Percentiles rank a stretch among this genome's conserved stretches.
Evolutionary conservation across 2,329 filamentous ascomycete species (phyloP).

Genomic region (Pseudopyricularia cyperi): DNA sequence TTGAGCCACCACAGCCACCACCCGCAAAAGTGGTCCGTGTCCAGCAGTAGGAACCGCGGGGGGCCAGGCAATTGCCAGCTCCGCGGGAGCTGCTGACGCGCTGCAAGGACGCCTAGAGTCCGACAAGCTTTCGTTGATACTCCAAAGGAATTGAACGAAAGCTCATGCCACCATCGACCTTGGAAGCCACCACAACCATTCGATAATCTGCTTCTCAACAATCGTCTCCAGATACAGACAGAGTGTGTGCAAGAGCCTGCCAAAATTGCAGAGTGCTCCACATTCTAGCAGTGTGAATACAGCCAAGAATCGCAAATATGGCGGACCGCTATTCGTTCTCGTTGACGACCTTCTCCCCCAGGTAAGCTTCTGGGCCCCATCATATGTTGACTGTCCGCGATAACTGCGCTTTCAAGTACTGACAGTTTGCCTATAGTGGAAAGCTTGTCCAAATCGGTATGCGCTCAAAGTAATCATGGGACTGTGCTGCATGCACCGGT

Average conservation of each 20-base stretch:
- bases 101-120: too few species aligned
- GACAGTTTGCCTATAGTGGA: conserved; percentile 46
- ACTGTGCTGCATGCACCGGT: neutral
- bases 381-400: conserved; percentile 5
- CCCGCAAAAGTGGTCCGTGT: neutral
- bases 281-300: neutral
- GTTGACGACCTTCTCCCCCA: conserved; percentile 97
- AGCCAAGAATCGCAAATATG: conserved; percentile 41
- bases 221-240: neutral
- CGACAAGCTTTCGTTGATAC: too few species aligned
- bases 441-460: conserved; percentile 95
- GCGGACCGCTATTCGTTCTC: conserved; percentile 99
- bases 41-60: neutral
- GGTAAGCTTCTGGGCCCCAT: conserved; percentile 43
- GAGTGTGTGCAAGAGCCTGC: neutral
- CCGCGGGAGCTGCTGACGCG: too few species aligned
- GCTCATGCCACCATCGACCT: too few species aligned
- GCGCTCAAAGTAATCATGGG: conserved; percentile 5
- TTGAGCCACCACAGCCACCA: neutral
- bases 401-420: neutral
- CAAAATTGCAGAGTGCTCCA: neutral
- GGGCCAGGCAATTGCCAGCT: neutral
- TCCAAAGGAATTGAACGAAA: too few species aligned
- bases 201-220: too few species aligned
- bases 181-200: too few species aligned